Base-by-base conservation (phyloP, 2,329 filamentous ascomycete species). In the Alternaria burnsii region DNA sequence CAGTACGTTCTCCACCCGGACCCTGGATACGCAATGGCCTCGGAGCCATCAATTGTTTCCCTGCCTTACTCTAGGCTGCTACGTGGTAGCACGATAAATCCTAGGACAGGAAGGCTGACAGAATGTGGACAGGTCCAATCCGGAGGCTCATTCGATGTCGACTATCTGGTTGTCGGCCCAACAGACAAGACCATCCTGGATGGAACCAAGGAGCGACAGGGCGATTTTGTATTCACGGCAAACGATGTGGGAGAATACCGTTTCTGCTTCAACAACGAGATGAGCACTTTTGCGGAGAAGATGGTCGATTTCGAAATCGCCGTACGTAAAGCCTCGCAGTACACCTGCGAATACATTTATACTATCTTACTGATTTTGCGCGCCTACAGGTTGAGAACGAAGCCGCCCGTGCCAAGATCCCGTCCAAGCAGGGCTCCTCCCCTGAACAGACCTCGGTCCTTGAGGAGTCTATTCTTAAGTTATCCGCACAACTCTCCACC, bases 201-300 rank as follows among this genome's bases (percentile, higher is more conserved):
- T 62, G 95, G 94, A 63, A 85, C 89, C 71, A 98, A 97, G 82
- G 95, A 92, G 83, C 88, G 94, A 68, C 94, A 98, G 82, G 95
- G 94, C 55, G 95, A 99, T 81, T 98, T 97, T 76, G 95, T 99
- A 65, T 99, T 99, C 80, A 97, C 94, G 0, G 95, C 94, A 46
- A 92, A 93, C 73, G 88, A 93, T 53, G 76, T 86, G 7, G 95
- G 95, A 68, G 94, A 98, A 75, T 97, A 98, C 83, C 88, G 89
- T 55, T 98, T 99, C 84, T 99, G 95, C 86, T 99, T 99, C 85
- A 91, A 94, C 82, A 99, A 99, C 76, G 91, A 95, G 77, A 97
- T 99, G 91, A 97, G 92, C 76, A 98, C 94, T 0, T 97, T 97
- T 78, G 90, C 94, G 53, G 95, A 99, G 82, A 99, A 99, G 83